phyloP scores from a whole-genome alignment of 495 filamentous ascomycete genomes.

The Glonium stellatum region DNA sequence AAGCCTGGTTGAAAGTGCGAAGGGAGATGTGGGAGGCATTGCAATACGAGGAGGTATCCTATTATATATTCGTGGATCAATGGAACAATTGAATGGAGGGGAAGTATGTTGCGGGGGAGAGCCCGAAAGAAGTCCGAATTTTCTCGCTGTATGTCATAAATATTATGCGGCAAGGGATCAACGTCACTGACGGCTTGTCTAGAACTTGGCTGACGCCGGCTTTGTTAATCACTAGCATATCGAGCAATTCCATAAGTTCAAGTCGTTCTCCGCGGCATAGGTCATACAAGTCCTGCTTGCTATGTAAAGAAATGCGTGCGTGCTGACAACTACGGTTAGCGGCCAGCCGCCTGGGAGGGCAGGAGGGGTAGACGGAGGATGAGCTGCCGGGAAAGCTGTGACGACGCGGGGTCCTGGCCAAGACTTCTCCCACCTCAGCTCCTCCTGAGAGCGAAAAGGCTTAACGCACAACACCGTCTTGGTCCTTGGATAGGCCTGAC shows the following conservation, averaged over 20 bases:
- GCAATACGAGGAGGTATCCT: not conserved
- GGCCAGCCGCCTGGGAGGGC: not conserved
- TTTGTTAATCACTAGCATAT: not conserved
- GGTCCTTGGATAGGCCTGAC: not conserved
- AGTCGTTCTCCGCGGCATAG: not conserved
- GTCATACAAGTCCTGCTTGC: not conserved
- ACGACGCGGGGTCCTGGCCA: not conserved
- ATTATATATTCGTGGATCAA: slow-evolving; percentile 7
- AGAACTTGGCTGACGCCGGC: not conserved
- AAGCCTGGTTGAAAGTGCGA: slow-evolving; percentile 20
- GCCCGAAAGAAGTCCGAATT: slow-evolving; percentile 20
- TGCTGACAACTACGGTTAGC: not conserved
- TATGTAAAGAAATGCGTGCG: not conserved
- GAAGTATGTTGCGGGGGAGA: slow-evolving; percentile 5
- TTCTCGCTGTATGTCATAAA: not conserved
- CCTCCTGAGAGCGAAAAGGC: not conserved
- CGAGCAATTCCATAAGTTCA: not conserved
- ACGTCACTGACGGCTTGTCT: not conserved
- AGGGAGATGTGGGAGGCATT: slow-evolving; percentile 20
- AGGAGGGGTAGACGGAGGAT: no score
- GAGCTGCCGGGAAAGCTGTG: not conserved
- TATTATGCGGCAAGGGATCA: slow-evolving; percentile 7
- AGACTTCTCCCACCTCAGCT: not conserved
- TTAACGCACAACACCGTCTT: not conserved
- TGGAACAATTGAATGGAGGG: slow-evolving; percentile 4